Evolutionary conservation across 2,329 filamentous ascomycete genomes (phyloP).

Genomic region (Venturiaceae sp.): DNA sequence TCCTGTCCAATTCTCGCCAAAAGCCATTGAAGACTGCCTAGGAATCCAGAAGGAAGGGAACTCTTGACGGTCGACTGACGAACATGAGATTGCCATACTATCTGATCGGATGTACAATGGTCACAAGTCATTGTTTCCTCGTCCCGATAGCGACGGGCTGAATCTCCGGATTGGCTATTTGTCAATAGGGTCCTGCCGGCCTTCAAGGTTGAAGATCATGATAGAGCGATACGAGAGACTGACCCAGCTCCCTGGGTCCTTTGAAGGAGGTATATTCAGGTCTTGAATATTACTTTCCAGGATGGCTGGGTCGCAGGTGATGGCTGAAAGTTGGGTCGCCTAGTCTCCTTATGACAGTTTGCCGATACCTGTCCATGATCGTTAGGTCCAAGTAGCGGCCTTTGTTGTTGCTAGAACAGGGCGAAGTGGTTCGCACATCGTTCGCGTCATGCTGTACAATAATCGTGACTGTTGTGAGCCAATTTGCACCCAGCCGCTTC

Average conservation of each 20-base stretch:
- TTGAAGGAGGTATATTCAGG: background rate
- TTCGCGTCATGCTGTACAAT: slow-evolving; percentile 2
- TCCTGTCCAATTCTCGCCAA: background rate
- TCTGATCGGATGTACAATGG: slow-evolving; percentile 2
- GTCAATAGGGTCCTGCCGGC: background rate
- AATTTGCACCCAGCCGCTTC: background rate
- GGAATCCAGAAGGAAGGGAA: background rate
- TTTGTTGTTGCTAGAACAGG: slow-evolving; percentile 1
- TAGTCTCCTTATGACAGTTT: background rate
- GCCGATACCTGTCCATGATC: background rate
- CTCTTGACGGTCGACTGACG: background rate
- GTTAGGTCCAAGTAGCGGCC: background rate
- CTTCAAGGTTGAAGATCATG: background rate
- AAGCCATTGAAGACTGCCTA: background rate
- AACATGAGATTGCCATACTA: slow-evolving; percentile 3
- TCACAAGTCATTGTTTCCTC: background rate
- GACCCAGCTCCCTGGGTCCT: background rate
- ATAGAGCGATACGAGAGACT: background rate
- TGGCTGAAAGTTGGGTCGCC: background rate
- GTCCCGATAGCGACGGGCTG: background rate
- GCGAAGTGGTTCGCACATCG: background rate
- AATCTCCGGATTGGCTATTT: background rate
- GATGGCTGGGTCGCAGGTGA: background rate
- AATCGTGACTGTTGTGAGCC: background rate
- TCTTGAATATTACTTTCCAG: background rate